phyloP scores from a whole-genome alignment of 2,329 filamentous ascomycete genomes.

The Colletotrichum spinosum region DNA sequence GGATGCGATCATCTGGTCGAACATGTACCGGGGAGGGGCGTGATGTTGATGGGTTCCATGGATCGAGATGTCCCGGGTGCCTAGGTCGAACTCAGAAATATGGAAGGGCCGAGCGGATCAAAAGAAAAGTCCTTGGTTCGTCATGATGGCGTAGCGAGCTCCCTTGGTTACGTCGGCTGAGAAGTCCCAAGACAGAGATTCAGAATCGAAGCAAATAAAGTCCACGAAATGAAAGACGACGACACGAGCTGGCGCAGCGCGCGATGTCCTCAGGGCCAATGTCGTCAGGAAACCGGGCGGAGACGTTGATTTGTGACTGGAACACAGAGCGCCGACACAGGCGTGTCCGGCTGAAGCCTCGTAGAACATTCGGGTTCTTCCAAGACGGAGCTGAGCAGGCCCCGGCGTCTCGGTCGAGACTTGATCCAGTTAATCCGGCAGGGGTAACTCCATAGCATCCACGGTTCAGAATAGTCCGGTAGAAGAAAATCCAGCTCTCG shows the following conservation, averaged over 20 bases:
- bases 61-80: background rate
- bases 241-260: constrained; percentile 3
- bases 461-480: constrained; percentile 4
- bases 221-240: constrained; percentile 31
- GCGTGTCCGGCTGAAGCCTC: background rate
- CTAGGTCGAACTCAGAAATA: background rate
- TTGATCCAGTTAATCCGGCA: constrained; percentile 3
- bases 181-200: background rate
- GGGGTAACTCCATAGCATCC: constrained; percentile 17
- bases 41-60: too few relatives aligned
- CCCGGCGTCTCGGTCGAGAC: constrained; percentile 30
- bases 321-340: background rate
- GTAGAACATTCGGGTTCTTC: constrained; percentile 13
- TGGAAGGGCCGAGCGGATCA: constrained; percentile 3
- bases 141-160: background rate
- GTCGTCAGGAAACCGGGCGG: background rate
- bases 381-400: constrained; percentile 23
- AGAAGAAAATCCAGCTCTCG: constrained; percentile 12
- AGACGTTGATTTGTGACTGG: constrained; percentile 21
- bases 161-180: background rate
- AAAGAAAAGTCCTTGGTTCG: constrained; percentile 3
- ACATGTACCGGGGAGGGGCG: too few relatives aligned
- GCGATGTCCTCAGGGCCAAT: background rate
- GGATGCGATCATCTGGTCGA: too few relatives aligned
- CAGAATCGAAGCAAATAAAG: constrained; percentile 27